phyloP scores from a whole-genome alignment of 352 stramenopile species.

The Pilasporangium apinafurcum region DNA sequence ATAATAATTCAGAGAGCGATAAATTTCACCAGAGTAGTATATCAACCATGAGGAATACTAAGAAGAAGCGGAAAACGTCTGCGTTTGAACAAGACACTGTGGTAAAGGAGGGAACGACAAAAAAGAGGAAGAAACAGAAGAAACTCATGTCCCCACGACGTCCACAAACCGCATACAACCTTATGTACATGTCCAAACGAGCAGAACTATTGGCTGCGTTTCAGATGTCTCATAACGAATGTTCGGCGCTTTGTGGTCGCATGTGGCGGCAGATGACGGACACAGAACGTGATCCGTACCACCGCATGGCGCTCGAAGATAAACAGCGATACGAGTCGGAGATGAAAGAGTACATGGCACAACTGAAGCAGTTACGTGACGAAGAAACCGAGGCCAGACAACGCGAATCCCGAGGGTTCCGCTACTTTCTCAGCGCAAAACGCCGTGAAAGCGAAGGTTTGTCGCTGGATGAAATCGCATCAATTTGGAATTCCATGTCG shows the following conservation, averaged over 20 bases:
- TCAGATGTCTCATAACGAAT: conserved; percentile 66
- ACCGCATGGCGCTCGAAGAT: conserved; percentile 42
- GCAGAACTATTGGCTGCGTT: conserved; percentile 40
- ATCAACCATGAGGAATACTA: not conserved
- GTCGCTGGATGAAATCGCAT: conserved; percentile 16
- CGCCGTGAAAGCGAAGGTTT: conserved; percentile 15
- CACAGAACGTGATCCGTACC: conserved; percentile 37
- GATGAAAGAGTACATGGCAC: conserved; percentile 16
- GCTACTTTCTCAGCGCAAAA: conserved; percentile 25
- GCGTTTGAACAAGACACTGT: too few species aligned
- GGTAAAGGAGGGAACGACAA: too few species aligned
- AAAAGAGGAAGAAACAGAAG: conserved; percentile 9
- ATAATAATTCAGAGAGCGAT: too few species aligned
- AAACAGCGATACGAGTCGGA: conserved; percentile 42
- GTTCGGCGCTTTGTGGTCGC: conserved; percentile 41
- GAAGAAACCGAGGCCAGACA: conserved; percentile 6
- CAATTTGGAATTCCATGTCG: conserved; percentile 28
- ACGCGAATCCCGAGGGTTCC: conserved; percentile 20
- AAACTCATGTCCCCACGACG: conserved; percentile 17
- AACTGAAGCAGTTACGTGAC: conserved; percentile 2
- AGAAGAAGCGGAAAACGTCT: conserved; percentile 12
- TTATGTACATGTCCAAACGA: conserved; percentile 59
- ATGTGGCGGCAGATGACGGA: conserved; percentile 59
- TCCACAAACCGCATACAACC: conserved; percentile 48
- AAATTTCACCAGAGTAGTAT: conserved; percentile 6